Evolutionary conservation across 1,139 yeast genomes (phyloP).

Genomic region (Yamadazyma conglobata): DNA sequence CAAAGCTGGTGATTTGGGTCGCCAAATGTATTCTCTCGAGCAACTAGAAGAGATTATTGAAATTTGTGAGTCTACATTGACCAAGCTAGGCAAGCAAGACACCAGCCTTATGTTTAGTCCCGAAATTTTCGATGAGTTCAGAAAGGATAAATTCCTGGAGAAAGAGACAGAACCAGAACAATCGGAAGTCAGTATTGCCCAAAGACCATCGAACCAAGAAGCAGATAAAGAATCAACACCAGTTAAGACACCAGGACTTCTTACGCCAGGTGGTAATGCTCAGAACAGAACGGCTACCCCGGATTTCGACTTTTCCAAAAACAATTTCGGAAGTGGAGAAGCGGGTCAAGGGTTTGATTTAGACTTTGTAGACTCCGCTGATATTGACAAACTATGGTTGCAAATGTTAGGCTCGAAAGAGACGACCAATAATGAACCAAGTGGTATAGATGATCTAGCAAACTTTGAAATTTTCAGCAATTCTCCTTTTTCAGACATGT

Average conservation of each 20-base stretch:
- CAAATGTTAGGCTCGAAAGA: conserved; percentile 35
- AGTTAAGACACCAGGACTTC: not conserved
- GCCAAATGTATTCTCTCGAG: conserved; percentile 16
- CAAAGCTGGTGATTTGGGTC: conserved; percentile 10
- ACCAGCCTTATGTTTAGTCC: conserved; percentile 9
- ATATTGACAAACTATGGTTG: conserved; percentile 40
- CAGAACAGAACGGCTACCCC: conserved; percentile 1
- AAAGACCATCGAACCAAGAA: not conserved
- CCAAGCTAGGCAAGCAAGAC: conserved; percentile 18
- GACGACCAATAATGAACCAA: conserved; percentile 12
- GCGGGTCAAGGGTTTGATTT: conserved; percentile 12
- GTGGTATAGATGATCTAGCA: not conserved
- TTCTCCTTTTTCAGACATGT: conserved; percentile 5
- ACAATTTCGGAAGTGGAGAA: not conserved
- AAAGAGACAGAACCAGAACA: not conserved
- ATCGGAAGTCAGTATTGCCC: not conserved
- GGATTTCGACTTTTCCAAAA: conserved; percentile 1
- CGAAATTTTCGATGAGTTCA: conserved; percentile 8
- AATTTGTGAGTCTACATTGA: conserved; percentile 25
- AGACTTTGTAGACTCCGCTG: conserved; percentile 28
- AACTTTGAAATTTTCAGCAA: conserved; percentile 8
- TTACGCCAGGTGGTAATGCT: not conserved
- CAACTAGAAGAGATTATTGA: conserved; percentile 28
- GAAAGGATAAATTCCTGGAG: not conserved
- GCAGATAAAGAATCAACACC: not conserved